Percentiles rank a stretch among this genome's conserved stretches.
Evolutionary conservation across 192 early-diverging fungal genomes (phyloP).

Genomic region (Backusella luteola): DNA sequence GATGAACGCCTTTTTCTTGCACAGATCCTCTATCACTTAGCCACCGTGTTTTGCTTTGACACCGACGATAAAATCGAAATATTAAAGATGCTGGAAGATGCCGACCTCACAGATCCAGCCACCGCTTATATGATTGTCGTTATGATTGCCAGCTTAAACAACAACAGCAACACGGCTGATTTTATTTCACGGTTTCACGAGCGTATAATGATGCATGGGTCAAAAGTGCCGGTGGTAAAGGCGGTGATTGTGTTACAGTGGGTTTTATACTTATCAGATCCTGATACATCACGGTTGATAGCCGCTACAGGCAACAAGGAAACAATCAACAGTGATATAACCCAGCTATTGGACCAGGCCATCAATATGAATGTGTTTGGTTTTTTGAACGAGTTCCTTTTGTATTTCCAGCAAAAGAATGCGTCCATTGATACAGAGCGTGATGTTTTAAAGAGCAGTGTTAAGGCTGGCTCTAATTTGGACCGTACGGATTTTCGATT

Average conservation of each 20-base stretch:
- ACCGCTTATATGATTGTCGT: constrained; percentile 26
- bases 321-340: constrained; percentile 26
- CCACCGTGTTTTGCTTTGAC: constrained; percentile 39
- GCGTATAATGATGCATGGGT: constrained; percentile 5
- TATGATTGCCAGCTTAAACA: constrained; percentile 29
- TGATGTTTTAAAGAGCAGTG: not conserved
- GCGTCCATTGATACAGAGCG: not conserved
- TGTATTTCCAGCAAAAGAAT: constrained; percentile 40
- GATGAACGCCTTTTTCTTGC: constrained; percentile 43
- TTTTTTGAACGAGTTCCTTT: constrained; percentile 63
- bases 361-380: constrained; percentile 57
- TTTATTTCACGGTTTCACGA: constrained; percentile 26
- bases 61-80: constrained; percentile 33
- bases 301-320: not conserved
- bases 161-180: not conserved
- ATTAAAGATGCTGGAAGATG: constrained; percentile 35
- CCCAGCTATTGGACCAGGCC: constrained; percentile 52
- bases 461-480: not conserved
- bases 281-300: constrained; percentile 38
- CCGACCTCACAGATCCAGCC: constrained; percentile 19
- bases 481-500: not conserved
- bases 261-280: constrained; percentile 38
- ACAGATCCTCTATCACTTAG: constrained; percentile 41
- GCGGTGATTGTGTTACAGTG: constrained; percentile 58
- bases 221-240: constrained; percentile 31